Base-by-base conservation (phyloP, 495 filamentous ascomycete species). In the Clavariopsis aquatica region DNA sequence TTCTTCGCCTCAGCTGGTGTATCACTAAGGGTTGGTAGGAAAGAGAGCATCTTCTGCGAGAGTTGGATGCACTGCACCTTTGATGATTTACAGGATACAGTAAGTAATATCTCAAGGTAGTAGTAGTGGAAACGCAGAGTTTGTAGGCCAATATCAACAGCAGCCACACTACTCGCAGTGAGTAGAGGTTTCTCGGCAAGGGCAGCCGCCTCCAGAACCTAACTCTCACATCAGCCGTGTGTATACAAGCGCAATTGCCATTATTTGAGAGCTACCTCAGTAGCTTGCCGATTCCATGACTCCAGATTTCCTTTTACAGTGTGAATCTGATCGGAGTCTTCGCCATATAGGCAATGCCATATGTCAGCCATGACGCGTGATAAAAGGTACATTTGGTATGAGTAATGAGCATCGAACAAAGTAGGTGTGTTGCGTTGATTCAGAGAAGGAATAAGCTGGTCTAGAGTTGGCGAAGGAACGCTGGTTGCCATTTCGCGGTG, bases 381-480 rank as follows among this genome's bases (percentile, higher is more conserved):
- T 3, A 52, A 23, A 9, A 52, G 4, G 5, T 24, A 24, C 49
- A 17, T 52, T 24, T 52, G 49, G n/a, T 52, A n/a, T 7, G 24
- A 52, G 49, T 52, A 52, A 52, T 52, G 49, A 3, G 49, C 26
- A 20, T 24, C 20, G 26, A 52, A 52, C n/a, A 52, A 24, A 8
- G 17, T 28, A 8, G 49, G 49, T 5, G 49, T 23, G 5, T 23
- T 23, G 20, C 20, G 17, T 28, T 29, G 20, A 29, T 9, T 6
- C 26, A 24, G 7, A 5, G 12, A 26, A 17, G 49, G 15, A 3
- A 24, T 2, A 6, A 52, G 49, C n/a, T 52, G 49, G 12, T 52
- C 49, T 7, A 52, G 49, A 3, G 22, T 52, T 8, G 49, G 49
- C 49, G 27, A 17, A n/a, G 17, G 17, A 29, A 52, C 27, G 17